Conservation (phyloP, 768 basidiomycete species). For the Suillus subluteus region DNA sequence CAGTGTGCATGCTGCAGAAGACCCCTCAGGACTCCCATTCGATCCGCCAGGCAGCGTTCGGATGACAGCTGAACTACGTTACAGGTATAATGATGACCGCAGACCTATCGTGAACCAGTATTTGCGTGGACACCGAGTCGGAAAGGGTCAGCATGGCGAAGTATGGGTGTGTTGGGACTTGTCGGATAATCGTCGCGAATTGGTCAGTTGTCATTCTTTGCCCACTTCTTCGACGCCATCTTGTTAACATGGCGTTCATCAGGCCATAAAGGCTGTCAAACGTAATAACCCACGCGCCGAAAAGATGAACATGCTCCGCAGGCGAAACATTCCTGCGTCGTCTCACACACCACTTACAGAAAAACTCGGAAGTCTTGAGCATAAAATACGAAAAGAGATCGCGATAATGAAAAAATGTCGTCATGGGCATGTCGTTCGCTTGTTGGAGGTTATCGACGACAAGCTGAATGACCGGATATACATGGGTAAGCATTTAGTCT, state of each 20-base stretch:
- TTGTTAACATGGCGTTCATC: conserved; percentile 15
- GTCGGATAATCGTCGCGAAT: conserved; percentile 49
- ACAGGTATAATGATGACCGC: conserved; percentile 43
- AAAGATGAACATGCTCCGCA: conserved; percentile 58
- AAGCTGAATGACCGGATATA: conserved; percentile 85
- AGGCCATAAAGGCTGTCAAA: conserved; percentile 83
- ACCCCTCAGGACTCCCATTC: conserved; percentile 35
- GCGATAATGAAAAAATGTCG: conserved; percentile 98
- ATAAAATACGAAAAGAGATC: conserved; percentile 90
- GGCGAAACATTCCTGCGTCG: conserved; percentile 46
- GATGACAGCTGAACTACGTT: conserved; percentile 49
- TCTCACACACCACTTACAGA: conserved; percentile 63
- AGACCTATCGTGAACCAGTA: conserved; percentile 83
- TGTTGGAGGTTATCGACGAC: conserved; percentile 96
- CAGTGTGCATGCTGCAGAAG: conserved; percentile 37
- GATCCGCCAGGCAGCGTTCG: conserved; percentile 49
- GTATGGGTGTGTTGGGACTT: conserved; percentile 75
- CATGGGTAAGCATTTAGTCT: conserved; percentile 71
- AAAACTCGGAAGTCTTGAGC: conserved; percentile 70
- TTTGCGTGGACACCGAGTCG: conserved; percentile 72
- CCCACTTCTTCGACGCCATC: conserved; percentile 9
- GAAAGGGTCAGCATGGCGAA: conserved; percentile 88
- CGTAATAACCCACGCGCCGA: conserved; percentile 74
- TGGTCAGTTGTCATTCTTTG: conserved; percentile 37
- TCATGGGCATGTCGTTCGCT: conserved; percentile 86